Evolutionary conservation across 257 asterid genomes (phyloP).

Genomic region (Thymus mandschuricus): DNA sequence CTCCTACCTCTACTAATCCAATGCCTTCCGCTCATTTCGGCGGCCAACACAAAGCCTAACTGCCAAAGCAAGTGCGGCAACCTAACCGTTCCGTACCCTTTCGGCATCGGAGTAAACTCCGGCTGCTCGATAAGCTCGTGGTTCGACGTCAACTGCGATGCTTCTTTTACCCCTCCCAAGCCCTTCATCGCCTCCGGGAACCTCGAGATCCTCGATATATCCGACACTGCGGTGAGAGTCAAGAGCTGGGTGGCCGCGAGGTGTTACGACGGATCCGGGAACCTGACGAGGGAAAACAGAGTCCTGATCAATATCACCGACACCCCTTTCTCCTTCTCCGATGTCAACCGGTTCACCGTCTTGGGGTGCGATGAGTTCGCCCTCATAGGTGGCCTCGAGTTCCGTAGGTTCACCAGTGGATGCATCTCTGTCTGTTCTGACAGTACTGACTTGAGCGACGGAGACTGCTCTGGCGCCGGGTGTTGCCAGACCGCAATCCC

Average conservation of each 20-base stretch:
- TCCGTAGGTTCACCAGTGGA: conserved; percentile 1
- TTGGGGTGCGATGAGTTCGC: conserved; percentile 56
- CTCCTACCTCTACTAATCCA: background rate
- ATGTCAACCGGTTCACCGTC: conserved; percentile 37
- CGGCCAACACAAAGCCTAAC: conserved; percentile 39
- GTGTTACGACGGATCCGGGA: conserved; percentile 35
- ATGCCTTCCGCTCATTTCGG: conserved; percentile 21
- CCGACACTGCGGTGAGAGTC: conserved; percentile 15
- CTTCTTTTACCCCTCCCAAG: conserved; percentile 34
- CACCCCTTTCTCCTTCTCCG: conserved; percentile 41
- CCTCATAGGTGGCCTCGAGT: conserved; percentile 7
- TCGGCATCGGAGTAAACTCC: conserved; percentile 36
- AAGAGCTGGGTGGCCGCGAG: conserved; percentile 22
- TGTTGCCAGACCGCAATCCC: conserved; percentile 63
- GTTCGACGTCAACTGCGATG: conserved; percentile 48
- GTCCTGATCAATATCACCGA: conserved; percentile 2
- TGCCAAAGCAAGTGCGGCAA: conserved; percentile 53
- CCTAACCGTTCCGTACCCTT: conserved; percentile 51
- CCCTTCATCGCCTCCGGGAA: conserved; percentile 33
- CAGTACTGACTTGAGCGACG: conserved; percentile 38
- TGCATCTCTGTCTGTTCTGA: conserved; percentile 43
- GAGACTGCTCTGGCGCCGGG: conserved; percentile 57
- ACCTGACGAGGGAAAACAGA: background rate
- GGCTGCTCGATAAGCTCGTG: conserved; percentile 35
- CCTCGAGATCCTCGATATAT: conserved; percentile 34